Percentiles rank a stretch among this genome's conserved stretches.
Conservation (phyloP, 2,329 filamentous ascomycete genomes). For the Diaporthe vexans region DNA sequence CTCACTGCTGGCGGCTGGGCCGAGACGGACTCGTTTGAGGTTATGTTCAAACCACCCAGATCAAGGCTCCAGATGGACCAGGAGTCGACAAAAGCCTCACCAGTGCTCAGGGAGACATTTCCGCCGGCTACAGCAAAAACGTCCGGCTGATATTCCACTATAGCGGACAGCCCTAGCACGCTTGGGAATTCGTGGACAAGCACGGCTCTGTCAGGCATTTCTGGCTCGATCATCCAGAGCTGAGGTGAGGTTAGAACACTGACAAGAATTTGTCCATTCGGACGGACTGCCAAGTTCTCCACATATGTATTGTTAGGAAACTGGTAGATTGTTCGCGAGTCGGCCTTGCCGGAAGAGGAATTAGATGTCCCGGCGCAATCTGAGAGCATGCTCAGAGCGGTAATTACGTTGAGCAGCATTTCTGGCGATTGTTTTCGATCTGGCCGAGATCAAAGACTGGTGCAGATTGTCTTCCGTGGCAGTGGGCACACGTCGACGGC, state of each 20-base stretch:
- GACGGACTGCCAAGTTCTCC: conserved; percentile 54
- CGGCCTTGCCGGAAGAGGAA: neutral
- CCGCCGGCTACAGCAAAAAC: conserved; percentile 51
- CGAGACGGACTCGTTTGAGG: conserved; percentile 38
- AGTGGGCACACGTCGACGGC: neutral
- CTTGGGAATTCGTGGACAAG: conserved; percentile 49
- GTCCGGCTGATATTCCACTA: conserved; percentile 52
- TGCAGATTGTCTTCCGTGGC: neutral
- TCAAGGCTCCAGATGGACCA: conserved; percentile 46
- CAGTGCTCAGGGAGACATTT: conserved; percentile 44
- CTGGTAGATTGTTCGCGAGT: conserved; percentile 30
- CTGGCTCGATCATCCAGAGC: conserved; percentile 52
- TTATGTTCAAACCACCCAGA: conserved; percentile 44
- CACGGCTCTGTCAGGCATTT: conserved; percentile 41
- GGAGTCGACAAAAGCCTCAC: conserved; percentile 38
- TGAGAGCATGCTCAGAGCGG: conserved; percentile 13
- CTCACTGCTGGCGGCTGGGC: conserved; percentile 42
- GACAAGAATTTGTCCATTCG: conserved; percentile 55
- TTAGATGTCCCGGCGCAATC: neutral
- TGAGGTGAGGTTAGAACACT: conserved; percentile 49
- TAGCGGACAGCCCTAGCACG: conserved; percentile 49
- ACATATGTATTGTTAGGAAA: conserved; percentile 39
- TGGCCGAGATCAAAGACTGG: neutral
- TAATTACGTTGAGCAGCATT: conserved; percentile 4
- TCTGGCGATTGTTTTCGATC: neutral